These are phyloP conservation scores for Metrosideros polymorpha DNA, from an alignment of 441 rosid species.

Conservation along the genomic window DNA sequence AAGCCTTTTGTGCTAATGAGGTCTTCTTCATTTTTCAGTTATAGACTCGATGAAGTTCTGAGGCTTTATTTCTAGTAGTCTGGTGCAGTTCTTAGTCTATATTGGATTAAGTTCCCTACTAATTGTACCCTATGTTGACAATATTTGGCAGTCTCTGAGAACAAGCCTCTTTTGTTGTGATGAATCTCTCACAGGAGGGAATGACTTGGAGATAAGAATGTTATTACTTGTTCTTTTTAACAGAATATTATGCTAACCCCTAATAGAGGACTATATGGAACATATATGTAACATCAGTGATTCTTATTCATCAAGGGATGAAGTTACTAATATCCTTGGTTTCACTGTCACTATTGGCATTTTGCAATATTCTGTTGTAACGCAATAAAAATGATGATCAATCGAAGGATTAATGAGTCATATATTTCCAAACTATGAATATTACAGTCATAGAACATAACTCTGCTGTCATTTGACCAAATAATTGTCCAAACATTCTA, in stretches of 20 bases:
- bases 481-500: not conserved
- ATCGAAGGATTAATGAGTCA: not conserved
- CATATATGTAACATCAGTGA: not conserved
- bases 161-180: not conserved
- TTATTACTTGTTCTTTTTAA: not conserved
- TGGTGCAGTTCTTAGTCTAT: not conserved
- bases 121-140: not conserved
- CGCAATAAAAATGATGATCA: not conserved
- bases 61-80: not conserved
- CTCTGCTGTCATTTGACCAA: not conserved
- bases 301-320: not conserved
- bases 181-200: not conserved
- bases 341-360: not conserved
- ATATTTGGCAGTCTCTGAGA: not conserved
- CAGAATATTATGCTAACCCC: not conserved
- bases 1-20: not conserved
- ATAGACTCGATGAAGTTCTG: not conserved
- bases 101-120: not conserved
- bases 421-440: not conserved
- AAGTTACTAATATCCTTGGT: not conserved
- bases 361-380: not conserved
- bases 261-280: not conserved
- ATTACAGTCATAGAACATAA: not conserved
- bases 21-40: not conserved
- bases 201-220: not conserved